Evolutionary conservation across 1,284 basidiomycete genomes (phyloP).

Genomic region (Cutaneotrichosporon dermatis): DNA sequence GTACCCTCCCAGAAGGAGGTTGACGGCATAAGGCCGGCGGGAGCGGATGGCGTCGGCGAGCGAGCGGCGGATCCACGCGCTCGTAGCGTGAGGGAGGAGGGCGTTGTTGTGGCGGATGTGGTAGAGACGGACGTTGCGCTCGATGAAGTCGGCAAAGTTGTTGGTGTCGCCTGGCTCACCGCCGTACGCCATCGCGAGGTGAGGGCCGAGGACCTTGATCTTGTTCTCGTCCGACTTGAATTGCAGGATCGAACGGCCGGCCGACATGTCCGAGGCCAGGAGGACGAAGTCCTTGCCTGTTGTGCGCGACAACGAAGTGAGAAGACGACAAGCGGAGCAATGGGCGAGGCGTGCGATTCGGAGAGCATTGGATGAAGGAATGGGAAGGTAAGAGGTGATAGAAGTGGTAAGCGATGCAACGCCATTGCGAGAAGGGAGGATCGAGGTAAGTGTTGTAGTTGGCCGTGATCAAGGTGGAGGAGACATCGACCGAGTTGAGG

Average conservation of each 20-base stretch:
- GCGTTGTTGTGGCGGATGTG: conserved; percentile 81
- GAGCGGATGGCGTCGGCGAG: conserved; percentile 87
- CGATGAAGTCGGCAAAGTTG: conserved; percentile 93
- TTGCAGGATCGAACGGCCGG: conserved; percentile 85
- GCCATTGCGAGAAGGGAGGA: too few species aligned
- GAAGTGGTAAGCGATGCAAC: not conserved
- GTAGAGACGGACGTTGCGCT: conserved; percentile 91
- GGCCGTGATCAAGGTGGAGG: too few species aligned
- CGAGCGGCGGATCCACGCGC: conserved; percentile 87
- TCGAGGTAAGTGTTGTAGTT: too few species aligned
- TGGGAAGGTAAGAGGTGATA: too few species aligned
- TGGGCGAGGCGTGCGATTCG: not conserved
- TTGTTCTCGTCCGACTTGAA: conserved; percentile 98
- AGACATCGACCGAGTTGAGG: not conserved
- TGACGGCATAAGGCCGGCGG: conserved; percentile 82
- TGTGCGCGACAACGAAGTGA: not conserved
- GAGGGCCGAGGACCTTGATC: conserved; percentile 84
- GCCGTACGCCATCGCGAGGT: conserved; percentile 91
- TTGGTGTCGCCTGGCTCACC: conserved; percentile 96
- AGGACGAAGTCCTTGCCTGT: conserved; percentile 86
- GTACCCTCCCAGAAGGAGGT: conserved; percentile 87
- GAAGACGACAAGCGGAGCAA: not conserved
- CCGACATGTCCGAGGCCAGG: conserved; percentile 84
- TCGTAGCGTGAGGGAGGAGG: conserved; percentile 82
- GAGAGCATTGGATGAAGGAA: too few species aligned